phyloP scores from a whole-genome alignment of 2,329 filamentous ascomycete genomes.

The Talaromyces verruculosus region DNA sequence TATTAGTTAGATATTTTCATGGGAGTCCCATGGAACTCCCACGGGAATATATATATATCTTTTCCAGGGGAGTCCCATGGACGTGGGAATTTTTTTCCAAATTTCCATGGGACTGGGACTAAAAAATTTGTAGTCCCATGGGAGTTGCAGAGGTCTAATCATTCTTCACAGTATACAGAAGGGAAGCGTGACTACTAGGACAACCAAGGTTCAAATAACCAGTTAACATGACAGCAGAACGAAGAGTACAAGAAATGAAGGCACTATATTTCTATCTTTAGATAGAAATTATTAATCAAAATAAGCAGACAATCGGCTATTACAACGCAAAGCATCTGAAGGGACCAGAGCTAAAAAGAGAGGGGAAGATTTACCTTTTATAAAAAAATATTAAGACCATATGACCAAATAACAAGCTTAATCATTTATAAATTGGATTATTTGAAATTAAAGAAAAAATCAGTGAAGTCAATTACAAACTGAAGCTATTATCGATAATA shows the following conservation, averaged over 20 bases:
- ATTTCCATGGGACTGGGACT: too few relatives aligned
- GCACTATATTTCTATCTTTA: background rate
- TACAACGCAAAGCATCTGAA: background rate
- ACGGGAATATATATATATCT: too few relatives aligned
- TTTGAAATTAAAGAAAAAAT: constrained; percentile 10
- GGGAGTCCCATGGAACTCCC: too few relatives aligned
- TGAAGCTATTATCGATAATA: background rate
- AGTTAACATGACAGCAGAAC: background rate
- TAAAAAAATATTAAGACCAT: background rate
- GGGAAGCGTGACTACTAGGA: too few relatives aligned
- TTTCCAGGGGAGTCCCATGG: too few relatives aligned
- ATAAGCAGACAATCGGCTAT: background rate
- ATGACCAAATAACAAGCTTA: background rate
- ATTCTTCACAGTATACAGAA: too few relatives aligned
- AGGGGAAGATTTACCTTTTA: background rate
- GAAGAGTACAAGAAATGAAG: background rate
- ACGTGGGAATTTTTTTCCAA: too few relatives aligned
- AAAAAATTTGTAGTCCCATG: too few relatives aligned
- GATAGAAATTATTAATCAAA: background rate
- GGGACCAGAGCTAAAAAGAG: background rate
- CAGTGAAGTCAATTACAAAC: constrained; percentile 8
- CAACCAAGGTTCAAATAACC: background rate
- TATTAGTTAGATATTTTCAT: too few relatives aligned
- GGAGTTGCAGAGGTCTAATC: too few relatives aligned
- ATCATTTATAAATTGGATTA: background rate